phyloP scores from a whole-genome alignment of 306 rosid genomes.

The Cicer arietinum region DNA sequence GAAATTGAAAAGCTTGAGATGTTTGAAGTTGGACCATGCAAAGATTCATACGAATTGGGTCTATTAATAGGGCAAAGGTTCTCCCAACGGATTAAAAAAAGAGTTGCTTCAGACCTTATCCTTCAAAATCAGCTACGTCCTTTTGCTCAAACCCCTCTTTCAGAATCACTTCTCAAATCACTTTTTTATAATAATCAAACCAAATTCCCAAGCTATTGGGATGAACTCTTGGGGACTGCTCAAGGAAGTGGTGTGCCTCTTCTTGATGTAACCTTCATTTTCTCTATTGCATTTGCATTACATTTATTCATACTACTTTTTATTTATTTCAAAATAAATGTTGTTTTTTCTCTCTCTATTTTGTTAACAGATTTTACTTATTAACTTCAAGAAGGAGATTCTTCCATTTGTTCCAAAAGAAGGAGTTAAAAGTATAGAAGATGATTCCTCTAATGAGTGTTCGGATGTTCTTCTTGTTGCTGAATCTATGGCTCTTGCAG shows the following conservation, averaged over 20 bases:
- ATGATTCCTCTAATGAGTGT: slow-evolving; percentile 66
- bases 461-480: slow-evolving; percentile 75
- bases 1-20: slow-evolving; percentile 50
- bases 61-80: slow-evolving; percentile 69
- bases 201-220: slow-evolving; percentile 74
- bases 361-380: slow-evolving; percentile 63
- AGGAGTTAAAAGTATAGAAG: slow-evolving; percentile 24
- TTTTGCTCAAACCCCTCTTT: slow-evolving; percentile 61
- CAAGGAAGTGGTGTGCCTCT: slow-evolving; percentile 73
- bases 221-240: slow-evolving; percentile 72
- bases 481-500: slow-evolving; percentile 76
- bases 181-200: slow-evolving; percentile 55
- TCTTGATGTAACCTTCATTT: slow-evolving; percentile 59
- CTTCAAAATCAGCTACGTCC: slow-evolving; percentile 72
- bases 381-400: slow-evolving; percentile 88
- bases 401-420: slow-evolving; percentile 73
- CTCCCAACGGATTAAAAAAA: slow-evolving; percentile 55
- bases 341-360: background rate
- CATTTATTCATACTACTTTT: background rate
- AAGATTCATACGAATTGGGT: slow-evolving; percentile 61
- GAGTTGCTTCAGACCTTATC: slow-evolving; percentile 62
- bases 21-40: slow-evolving; percentile 61
- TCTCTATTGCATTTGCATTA: background rate
- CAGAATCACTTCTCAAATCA: slow-evolving; percentile 60
- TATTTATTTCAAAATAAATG: too few species aligned